Base-by-base conservation (phyloP, 1,284 basidiomycete genomes). In the Neolentinus lepideus region DNA sequence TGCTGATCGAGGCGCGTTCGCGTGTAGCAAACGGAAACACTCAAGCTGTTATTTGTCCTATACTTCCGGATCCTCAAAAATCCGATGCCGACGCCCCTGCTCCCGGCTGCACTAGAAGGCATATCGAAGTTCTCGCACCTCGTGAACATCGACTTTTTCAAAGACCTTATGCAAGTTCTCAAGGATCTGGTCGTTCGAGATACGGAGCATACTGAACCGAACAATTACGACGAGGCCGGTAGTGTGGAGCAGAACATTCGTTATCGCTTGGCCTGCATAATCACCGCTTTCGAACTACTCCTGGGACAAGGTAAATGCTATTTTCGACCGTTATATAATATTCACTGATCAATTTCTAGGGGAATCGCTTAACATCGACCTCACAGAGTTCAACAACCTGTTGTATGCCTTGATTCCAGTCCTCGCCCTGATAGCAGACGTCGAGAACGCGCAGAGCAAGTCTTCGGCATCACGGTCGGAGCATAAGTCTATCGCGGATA, bases 131-230 rank as follows among this genome's bases (percentile, higher is more conserved):
- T 92, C 66, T 90, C 96, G 0, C 97, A 99, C 69, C 81, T 98
- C 56, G 94, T 99, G 70, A 99, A 98, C 71, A 83, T 99, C 63
- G 97, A 99, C 69, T 99, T 99, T 73, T 99, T 99, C 84, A 88
- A 89, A 62, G 97, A 99, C 72, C 76, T 99, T 50, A 80, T 99
- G 71, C 78, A 84, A 54, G 94, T 97, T 1, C 77, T 99, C 31
- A 91, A 92, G 68, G 79, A 79, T 57, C 83, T 94, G 56, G 84
- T 97, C 61, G 66, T 73, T 55, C 77, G 62, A 60, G 59, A 43
- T 43, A n/a, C 38, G 38, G 19, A 58, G 58, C 56, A 62, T 54
- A 53, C 59, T 25, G 11, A 12, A 11, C 19, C 16, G 19, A 16
- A 29, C 14, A 25, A 22, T 29, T 22, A 14, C 14, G 47, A 29